Base-by-base conservation (phyloP, 805 yeast genomes). In the Sugiyamaella valdiviana region DNA sequence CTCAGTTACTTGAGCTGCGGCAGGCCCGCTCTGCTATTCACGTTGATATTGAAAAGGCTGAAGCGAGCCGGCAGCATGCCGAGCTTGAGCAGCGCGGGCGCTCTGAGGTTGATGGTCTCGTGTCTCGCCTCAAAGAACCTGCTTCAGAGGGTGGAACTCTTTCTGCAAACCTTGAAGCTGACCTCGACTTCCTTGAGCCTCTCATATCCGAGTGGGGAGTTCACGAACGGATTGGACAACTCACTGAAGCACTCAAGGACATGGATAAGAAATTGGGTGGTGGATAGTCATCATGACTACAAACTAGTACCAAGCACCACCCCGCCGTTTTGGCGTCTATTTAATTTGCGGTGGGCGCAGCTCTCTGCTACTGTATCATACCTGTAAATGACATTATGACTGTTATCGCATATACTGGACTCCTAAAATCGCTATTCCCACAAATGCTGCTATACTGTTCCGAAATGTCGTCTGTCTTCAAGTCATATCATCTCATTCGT, bases 1-100 rank as follows among this genome's bases (percentile, higher is more conserved):
- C 24, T 2, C 36, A 45, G 37, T 38, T 57, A 35, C 38, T 47
- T 2, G 41, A 44, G 12, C 5, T 57, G 5, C 51, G 55, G 20
- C 44, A 42, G 16, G 44, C 44, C 26, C 44, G 54, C 9, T 35
- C 48, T 12, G 19, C 26, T 6, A 16, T 51, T n/a, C 52, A 41
- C 6, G 36, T 23, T 20, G 52, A 56, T 16, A 39, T 56, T 17
- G 44, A 38, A 12, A 15, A 20, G 16, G 42, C 39, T 7, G 42
- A 42, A 9, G 39, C 44, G 23, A 37, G 42, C 32, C 36, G 39
- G n/a, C 22, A 22, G 5, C 26, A 26, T 12, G 32, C 32, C 9
- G n/a, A 26, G 14, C 9, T 26, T 26, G n/a, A 26, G 10, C n/a
- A 26, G 32, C 32, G 14, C n/a, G 14, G 32, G n/a, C 32, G 14